Percentiles rank a stretch among this genome's conserved stretches.
These are phyloP conservation scores for Malus hybrid DNA, from an alignment of 331 rosid species.

Conservation along the genomic window DNA sequence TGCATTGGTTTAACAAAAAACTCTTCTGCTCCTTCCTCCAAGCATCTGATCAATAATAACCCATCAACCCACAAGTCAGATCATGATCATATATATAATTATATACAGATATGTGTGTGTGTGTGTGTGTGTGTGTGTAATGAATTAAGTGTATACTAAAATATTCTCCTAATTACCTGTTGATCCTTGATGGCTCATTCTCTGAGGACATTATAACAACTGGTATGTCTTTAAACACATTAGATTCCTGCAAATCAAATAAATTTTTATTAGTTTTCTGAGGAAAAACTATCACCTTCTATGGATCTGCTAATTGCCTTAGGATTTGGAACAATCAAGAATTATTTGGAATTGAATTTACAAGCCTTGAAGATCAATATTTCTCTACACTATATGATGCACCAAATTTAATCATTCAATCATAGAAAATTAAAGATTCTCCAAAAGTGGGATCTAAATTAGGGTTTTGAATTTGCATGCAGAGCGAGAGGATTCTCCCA, in stretches of 20 bases:
- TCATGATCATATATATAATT: neutral
- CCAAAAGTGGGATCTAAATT: too few relatives aligned
- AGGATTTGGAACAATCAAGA: too few relatives aligned
- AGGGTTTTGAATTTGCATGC: too few relatives aligned
- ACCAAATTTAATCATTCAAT: neutral
- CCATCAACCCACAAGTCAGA: neutral
- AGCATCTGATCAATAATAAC: conserved; percentile 43
- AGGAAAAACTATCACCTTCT: too few relatives aligned
- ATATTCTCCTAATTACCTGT: conserved; percentile 36
- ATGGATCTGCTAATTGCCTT: too few relatives aligned
- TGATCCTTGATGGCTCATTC: conserved; percentile 76
- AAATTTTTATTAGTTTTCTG: neutral
- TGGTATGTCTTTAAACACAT: conserved; percentile 79
- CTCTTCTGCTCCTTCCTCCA: conserved; percentile 94
- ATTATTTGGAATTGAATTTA: too few relatives aligned
- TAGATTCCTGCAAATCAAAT: conserved; percentile 61
- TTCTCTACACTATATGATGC: neutral
- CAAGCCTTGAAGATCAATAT: neutral
- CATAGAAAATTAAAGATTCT: neutral
- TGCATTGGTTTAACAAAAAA: conserved; percentile 85
- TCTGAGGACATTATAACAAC: conserved; percentile 95
- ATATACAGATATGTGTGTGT: too few relatives aligned
- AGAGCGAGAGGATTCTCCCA: too few relatives aligned
- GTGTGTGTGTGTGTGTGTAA: neutral
- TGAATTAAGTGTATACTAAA: neutral